Base-by-base conservation (phyloP, 2,329 filamentous ascomycete genomes). In the Alternaria infectoria region DNA sequence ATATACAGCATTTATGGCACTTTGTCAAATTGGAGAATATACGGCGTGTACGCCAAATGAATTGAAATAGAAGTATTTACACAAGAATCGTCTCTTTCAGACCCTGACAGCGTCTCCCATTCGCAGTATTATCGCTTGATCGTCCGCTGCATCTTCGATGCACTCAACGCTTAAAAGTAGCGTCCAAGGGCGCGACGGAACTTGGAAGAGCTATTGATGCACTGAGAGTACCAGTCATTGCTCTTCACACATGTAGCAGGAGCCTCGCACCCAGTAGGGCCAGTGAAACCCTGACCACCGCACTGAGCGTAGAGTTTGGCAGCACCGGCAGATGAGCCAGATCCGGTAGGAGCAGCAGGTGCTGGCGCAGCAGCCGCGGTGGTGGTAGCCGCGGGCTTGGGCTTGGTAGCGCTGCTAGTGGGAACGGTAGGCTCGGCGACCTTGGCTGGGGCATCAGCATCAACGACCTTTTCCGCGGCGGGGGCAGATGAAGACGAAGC, bases 161-260 rank as follows among this genome's bases (percentile, higher is more conserved):
- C 4, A 2, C 4, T 6, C 5, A 15, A 8, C 6, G n/a, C n/a
- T 28, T 21, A 54, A 6, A 44, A 54, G 52, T 44, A 44, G 36
- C 52, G 54, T 26, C 49, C 36, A 2, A 61, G 25, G 2, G 57
- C 52, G 23, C 62, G 62, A 23, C 62, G 63, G 40, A 65, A 65
- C 55, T 65, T 65, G 50, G 63, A 57, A 36, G 63, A 65, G 45
- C 32, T 57, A 30, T 57, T 47, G 30, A 65, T 59, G 66, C 82
- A 83, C 73, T 83, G 82, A 23, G 65, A 77, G 71, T 83, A 83
- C 69, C 80, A 83, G 0, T 72, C 68, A 69, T 83, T 83, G 25
- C 54, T 63, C 5, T 67, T 64, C 17, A 75, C 69, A 72, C 82
- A 83, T 3, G 70, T 69, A n/a, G 65, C 66, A 8, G 81, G 81